A percentile compares a stretch with the other conserved stretches of the same genome.
phyloP scores from a whole-genome alignment of 352 stramenopile species.

The Pythium insidiosum region DNA sequence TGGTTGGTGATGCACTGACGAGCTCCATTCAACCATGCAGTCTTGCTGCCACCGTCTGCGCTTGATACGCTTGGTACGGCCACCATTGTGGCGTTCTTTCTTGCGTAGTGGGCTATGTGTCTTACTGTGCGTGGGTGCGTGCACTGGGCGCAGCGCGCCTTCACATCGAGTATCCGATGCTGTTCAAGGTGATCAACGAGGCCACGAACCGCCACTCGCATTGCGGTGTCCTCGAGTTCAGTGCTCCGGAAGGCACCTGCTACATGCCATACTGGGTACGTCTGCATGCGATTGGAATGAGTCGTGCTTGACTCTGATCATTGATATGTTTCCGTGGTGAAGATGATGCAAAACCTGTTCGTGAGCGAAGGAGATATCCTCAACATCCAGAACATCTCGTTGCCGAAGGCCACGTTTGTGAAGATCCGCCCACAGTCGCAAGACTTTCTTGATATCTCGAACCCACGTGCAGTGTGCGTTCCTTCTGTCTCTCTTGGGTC shows the following conservation, averaged over 20 bases:
- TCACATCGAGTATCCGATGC: constrained; percentile 99
- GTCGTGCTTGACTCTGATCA: neutral
- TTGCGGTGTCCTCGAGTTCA: constrained; percentile 98
- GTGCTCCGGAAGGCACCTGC: constrained; percentile 94
- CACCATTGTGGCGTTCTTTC: neutral
- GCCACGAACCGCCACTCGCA: constrained; percentile 89
- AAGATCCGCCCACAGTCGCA: constrained; percentile 98
- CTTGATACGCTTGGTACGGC: constrained; percentile 91
- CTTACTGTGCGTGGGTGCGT: no score
- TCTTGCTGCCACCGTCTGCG: constrained; percentile 96
- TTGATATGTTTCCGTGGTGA: neutral
- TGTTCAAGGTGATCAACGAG: constrained; percentile 95
- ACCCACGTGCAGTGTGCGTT: constrained; percentile 95
- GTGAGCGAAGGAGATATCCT: constrained; percentile 91
- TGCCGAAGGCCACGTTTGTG: constrained; percentile 97
- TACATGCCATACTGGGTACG: constrained; percentile 99
- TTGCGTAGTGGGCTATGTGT: neutral
- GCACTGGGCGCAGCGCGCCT: constrained; percentile 47
- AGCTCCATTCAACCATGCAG: no score
- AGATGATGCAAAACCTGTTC: constrained; percentile 99
- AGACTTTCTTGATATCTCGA: constrained; percentile 99
- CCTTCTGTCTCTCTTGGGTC: no score
- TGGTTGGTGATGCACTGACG: no score
- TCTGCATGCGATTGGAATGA: neutral
- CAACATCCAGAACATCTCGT: constrained; percentile 93